Evolutionary conservation across 2,329 filamentous ascomycete species (phyloP).

Genomic region (Alternaria conjuncta): DNA sequence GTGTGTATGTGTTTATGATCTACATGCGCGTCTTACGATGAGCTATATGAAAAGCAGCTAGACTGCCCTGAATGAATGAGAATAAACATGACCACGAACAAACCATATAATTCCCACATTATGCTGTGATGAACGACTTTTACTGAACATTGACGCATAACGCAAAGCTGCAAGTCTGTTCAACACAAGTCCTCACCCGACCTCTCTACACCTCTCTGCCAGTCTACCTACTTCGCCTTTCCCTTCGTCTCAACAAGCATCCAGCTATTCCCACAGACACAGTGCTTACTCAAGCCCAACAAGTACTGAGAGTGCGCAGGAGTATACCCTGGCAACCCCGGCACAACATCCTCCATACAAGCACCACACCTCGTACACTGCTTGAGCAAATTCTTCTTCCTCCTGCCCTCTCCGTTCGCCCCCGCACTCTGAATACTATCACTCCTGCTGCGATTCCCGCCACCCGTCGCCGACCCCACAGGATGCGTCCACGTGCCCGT

Average conservation of each 20-base stretch:
- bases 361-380: slow-evolving; percentile 55
- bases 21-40: slow-evolving; percentile 18
- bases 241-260: slow-evolving; percentile 40
- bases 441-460: slow-evolving; percentile 18
- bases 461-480: slow-evolving; percentile 3
- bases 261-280: slow-evolving; percentile 48
- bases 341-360: slow-evolving; percentile 54
- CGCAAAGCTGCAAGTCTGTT: neutral
- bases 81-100: slow-evolving; percentile 8
- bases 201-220: neutral
- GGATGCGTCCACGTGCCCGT: slow-evolving; percentile 35
- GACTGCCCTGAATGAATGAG: slow-evolving; percentile 29
- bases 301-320: slow-evolving; percentile 42
- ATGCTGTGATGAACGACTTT: no score
- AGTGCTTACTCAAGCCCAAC: slow-evolving; percentile 48
- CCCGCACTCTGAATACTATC: slow-evolving; percentile 28
- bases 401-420: slow-evolving; percentile 9
- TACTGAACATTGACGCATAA: no score
- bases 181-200: neutral
- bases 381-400: slow-evolving; percentile 40
- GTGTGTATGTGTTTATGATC: slow-evolving; percentile 12
- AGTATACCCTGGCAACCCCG: slow-evolving; percentile 39
- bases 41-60: slow-evolving; percentile 26
- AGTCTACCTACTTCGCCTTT: slow-evolving; percentile 4
- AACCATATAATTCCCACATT: no score